phyloP scores from a whole-genome alignment of 2,329 filamentous ascomycete genomes.

The Fusarium buxicola region DNA sequence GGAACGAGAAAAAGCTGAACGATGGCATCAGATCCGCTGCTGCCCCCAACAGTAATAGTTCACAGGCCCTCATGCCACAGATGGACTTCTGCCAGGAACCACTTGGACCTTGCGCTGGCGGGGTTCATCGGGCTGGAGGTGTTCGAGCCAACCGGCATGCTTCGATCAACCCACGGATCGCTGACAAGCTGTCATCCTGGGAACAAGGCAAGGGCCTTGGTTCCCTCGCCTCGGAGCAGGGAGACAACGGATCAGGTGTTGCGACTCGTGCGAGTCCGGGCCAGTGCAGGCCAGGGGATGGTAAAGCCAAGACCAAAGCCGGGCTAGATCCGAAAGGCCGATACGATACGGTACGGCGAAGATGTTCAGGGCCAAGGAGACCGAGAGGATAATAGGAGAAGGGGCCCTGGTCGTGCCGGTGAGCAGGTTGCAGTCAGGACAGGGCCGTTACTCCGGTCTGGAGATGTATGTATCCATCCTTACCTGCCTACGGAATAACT shows the following conservation, averaged over 20 bases:
- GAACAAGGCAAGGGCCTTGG: neutral
- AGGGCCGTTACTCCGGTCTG: slow-evolving; percentile 39
- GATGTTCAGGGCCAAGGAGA: slow-evolving; percentile 17
- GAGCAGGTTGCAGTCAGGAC: slow-evolving; percentile 25
- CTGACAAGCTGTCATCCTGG: slow-evolving; percentile 4
- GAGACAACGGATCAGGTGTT: slow-evolving; percentile 35
- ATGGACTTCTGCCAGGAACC: slow-evolving; percentile 1
- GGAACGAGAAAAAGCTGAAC: slow-evolving; percentile 4
- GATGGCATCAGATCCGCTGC: slow-evolving; percentile 10
- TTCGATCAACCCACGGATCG: slow-evolving; percentile 17
- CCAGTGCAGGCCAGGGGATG: slow-evolving; percentile 32
- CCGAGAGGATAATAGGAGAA: slow-evolving; percentile 28
- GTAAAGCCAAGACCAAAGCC: slow-evolving; percentile 29
- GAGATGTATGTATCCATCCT: slow-evolving; percentile 37
- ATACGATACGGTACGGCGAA: slow-evolving; percentile 38
- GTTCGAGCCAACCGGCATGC: slow-evolving; percentile 1
- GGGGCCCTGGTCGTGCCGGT: slow-evolving; percentile 30
- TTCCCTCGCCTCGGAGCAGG: neutral
- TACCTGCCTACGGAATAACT: slow-evolving; percentile 33
- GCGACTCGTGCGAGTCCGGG: slow-evolving; percentile 43
- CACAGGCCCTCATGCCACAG: neutral
- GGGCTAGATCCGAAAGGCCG: slow-evolving; percentile 40
- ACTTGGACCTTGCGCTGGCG: slow-evolving; percentile 12
- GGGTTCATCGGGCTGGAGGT: slow-evolving; percentile 1
- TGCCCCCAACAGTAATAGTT: neutral